Evolutionary conservation across 257 asterid genomes (phyloP).

Genomic region (Eucommia ulmoides): DNA sequence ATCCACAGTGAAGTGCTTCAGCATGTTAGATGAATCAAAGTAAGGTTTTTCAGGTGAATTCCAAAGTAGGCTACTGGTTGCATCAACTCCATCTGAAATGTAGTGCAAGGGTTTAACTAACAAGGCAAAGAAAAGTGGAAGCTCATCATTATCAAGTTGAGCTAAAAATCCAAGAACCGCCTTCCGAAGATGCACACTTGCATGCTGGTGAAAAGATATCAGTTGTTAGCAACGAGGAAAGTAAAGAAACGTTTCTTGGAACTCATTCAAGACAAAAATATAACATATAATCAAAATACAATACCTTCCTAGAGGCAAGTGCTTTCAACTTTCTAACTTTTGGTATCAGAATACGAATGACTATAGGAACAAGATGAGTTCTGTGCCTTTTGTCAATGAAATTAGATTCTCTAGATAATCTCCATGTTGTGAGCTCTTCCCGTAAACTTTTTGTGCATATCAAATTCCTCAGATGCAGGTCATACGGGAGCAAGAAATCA

Average conservation of each 20-base stretch:
- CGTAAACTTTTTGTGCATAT: conserved; percentile 45
- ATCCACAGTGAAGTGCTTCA: conserved; percentile 44
- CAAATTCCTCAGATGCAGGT: conserved; percentile 60
- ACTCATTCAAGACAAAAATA: too few relatives aligned
- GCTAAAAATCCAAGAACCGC: conserved; percentile 78
- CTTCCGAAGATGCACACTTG: conserved; percentile 57
- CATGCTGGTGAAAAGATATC: conserved; percentile 37
- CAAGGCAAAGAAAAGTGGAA: conserved; percentile 71
- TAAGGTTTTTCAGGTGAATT: conserved; percentile 22
- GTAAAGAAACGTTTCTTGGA: too few relatives aligned
- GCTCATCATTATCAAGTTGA: conserved; percentile 77
- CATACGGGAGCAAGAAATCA: conserved; percentile 59
- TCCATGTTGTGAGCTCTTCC: conserved; percentile 88
- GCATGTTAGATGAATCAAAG: conserved; percentile 28
- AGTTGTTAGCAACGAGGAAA: too few relatives aligned
- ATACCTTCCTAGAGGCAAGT: conserved; percentile 76
- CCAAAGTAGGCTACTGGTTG: conserved; percentile 14
- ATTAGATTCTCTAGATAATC: conserved; percentile 55
- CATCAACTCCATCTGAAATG: conserved; percentile 31
- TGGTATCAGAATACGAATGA: conserved; percentile 57
- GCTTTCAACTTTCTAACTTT: conserved; percentile 73
- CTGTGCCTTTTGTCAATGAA: conserved; percentile 57
- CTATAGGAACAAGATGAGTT: conserved; percentile 54
- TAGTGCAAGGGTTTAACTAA: conserved; percentile 50
- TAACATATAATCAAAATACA: too few relatives aligned